Base-by-base conservation (phyloP, 2,329 filamentous ascomycete species). In the Tolypocladium guangdongense region DNA sequence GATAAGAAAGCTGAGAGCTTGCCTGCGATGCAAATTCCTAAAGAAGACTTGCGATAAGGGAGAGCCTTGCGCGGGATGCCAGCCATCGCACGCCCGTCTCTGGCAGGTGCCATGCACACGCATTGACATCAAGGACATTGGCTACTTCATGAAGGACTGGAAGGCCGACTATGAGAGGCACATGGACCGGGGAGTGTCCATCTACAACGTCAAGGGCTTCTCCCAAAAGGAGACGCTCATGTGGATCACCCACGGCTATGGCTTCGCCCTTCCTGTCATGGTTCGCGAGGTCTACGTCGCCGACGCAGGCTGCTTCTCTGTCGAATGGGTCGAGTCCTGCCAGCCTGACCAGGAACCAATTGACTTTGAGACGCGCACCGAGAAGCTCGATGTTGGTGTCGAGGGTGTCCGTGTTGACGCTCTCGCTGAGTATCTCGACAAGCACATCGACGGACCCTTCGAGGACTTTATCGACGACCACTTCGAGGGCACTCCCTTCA, bases 11-110 rank as follows among this genome's bases (percentile, higher is more conserved):
- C 77, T 96, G 62, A 82, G 92, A 66, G 92, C 92, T 49, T 97
- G 92, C 70, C 77, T 97, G 63, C 86, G 92, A 60, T 97, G 92
- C 82, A 96, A 96, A 75, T 97, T 96, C 77, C 78, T 97, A 69
- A 97, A 97, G 81, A 97, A 97, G 81, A 96, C 92, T 49, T 97
- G 92, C 67, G 92, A 97, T 72, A 96, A 95, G 76, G 92, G 92
- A 58, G 91, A 96, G 74, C 92, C 92, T 54, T 97, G 92, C 71
- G 88, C 86, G 63, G 92, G 92, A 49, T 97, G 92, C 75, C 88
- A 96, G 74, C 92, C 92, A 50, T 95, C 91, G 22, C 92, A 97
- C 70, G 92, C 92, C 58, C 86, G 92, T 59, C 78, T 97, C 51
- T 97, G 92, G 92, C 91, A 96, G 73, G 92, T 97, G 46, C 92